Base-by-base conservation (phyloP, 2,329 filamentous ascomycete species). In the Diaporthe sp. region DNA sequence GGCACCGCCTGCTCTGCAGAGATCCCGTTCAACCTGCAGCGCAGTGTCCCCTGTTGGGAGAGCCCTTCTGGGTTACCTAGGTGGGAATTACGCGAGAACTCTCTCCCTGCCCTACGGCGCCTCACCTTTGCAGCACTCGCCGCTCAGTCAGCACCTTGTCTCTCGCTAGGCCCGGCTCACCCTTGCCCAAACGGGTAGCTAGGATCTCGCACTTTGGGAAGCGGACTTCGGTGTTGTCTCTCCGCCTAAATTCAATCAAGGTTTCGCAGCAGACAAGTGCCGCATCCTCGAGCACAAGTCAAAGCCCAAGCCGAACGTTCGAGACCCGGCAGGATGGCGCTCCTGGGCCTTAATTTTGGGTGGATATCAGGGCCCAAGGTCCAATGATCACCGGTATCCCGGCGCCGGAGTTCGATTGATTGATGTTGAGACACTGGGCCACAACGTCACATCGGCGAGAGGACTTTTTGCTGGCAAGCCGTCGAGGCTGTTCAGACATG, bases 101-200 rank as follows among this genome's bases (percentile, higher is more conserved):
- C 51, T 58, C 28, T 42, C 49, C 68, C 49, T 72, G 58, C 68
- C 69, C 57, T 58, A 72, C 68, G 68, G 22, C 59, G 58, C 57
- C 74, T 67, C 57, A 37, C 68, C 46, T 72, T 31, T 44, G 44
- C 55, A 67, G 71, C 31, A 44, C 51, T 31, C 37, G 57, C 74
- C n/a, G 74, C 61, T 75, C 68, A 68, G 75, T 76, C 75, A 76
- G 73, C 75, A 76, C 75, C 75, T 75, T 76, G 73, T 75, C 49
- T 57, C 55, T 68, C 42, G 72, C 68, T 72, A 71, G 72, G 58
- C 46, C 71, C 46, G 28, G 75, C 37, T 44, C 39, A 57, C 13
- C 57, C 44, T 53, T 62, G 42, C 31, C 19, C 31, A 39, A 68
- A 68, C 46, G 31, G 65, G 65, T 53, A 68, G 34, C 46, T 10